Conservation (phyloP, 768 basidiomycete genomes). For the Kwoniella bestiolae region DNA sequence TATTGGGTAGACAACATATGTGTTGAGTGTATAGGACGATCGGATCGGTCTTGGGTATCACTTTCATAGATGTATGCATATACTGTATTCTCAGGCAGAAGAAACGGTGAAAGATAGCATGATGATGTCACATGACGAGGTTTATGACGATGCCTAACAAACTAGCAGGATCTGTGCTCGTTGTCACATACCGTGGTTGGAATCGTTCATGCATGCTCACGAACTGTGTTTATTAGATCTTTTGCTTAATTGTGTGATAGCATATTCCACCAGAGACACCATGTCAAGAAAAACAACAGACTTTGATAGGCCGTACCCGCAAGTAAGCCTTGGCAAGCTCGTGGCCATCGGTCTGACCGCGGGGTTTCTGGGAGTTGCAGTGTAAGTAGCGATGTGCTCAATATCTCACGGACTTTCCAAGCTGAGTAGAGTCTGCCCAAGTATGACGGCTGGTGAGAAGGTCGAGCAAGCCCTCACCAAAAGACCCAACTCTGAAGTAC, state of each 20-base stretch:
- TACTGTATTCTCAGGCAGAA: no score
- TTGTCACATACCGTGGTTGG: no score
- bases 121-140: constrained; percentile 1
- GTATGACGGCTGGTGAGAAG: constrained; percentile 32
- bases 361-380: constrained; percentile 9
- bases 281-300: constrained; percentile 17
- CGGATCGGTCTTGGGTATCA: background rate
- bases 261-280: background rate
- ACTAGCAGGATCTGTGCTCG: background rate
- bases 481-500: constrained; percentile 28
- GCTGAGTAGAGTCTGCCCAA: no score
- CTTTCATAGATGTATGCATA: background rate
- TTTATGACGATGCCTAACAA: background rate
- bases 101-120: background rate
- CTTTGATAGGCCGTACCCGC: constrained; percentile 13
- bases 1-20: constrained; percentile 17
- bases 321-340: constrained; percentile 3
- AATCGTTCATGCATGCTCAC: no score
- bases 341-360: constrained; percentile 10
- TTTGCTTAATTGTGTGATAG: background rate
- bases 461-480: constrained; percentile 26
- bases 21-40: constrained; percentile 1
- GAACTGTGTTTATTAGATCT: no score
- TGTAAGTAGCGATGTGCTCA: constrained; percentile 11
- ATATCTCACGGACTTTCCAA: no score